Evolutionary conservation across 148 eudicot genomes (phyloP), one percentile per base, ranked within the genome.

Genomic region (Simmondsia chinensis): DNA sequence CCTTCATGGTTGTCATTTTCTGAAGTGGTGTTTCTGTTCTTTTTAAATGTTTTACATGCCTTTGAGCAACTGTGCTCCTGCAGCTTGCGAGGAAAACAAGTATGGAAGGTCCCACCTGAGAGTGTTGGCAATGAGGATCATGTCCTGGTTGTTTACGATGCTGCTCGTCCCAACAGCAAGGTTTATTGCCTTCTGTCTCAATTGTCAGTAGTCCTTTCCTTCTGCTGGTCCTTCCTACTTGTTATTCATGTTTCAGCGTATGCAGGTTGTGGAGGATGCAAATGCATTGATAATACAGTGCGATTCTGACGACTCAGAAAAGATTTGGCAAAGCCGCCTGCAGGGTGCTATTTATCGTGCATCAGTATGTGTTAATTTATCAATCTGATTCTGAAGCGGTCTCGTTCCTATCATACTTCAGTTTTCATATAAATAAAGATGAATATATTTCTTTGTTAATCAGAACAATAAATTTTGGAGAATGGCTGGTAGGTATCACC

Each of bases 321-420:
- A 27, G 48, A 61, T 54, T 52, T 91, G 99, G 99, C 87, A 69
- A 50, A 74, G 66, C 52, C 72, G 73, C 39, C 65, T 91, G 48
- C 94, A 74, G 66, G 85, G 83, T 56, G 95, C 94, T 34, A 65
- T 86, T 52, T 91, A 85, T 52, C 76, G 79, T 59, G 86, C 94
- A 60, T 91, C 95, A 69, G 99, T 91, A 76, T 34, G 52, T 29
- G 26, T 43, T 20, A 17, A 10, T 33, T 23, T 46, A 12, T 32
- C n/a, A n/a, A n/a, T n/a, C n/a, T n/a, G n/a, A n/a, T n/a, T n/a
- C n/a, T n/a, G n/a, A n/a, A n/a, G n/a, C n/a, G n/a, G n/a, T n/a
- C n/a, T n/a, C n/a, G n/a, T n/a, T n/a, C n/a, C n/a, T n/a, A n/a
- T n/a, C n/a, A n/a, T n/a, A n/a, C n/a, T n/a, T n/a, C n/a, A n/a